Evolutionary conservation across 306 rosid species (phyloP).

Genomic region (cucumber (Cucumis sativus)): DNA sequence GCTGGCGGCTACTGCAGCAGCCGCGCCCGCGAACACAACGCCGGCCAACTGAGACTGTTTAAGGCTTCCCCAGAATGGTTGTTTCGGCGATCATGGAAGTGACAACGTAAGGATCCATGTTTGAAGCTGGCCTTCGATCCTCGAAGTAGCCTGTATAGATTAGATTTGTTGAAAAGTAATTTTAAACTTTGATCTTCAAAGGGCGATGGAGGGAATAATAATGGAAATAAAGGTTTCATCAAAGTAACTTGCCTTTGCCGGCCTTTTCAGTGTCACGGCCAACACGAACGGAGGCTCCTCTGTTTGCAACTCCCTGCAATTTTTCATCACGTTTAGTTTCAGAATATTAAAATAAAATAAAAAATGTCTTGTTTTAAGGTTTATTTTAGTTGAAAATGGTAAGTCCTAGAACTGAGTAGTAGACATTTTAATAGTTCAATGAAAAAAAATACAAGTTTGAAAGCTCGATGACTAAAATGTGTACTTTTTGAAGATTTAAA

Average conservation of each 20-base stretch:
- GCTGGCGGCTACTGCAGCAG: neutral
- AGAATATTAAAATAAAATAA: neutral
- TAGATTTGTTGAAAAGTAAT: neutral
- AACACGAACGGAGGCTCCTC: slow-evolving; percentile 43
- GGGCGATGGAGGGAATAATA: neutral
- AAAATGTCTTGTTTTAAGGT: too few relatives aligned
- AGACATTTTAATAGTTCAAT: too few relatives aligned
- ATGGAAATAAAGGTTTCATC: neutral
- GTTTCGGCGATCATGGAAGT: slow-evolving; percentile 46
- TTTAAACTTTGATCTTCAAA: neutral
- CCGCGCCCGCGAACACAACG: neutral
- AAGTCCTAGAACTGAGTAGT: too few relatives aligned
- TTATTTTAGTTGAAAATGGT: too few relatives aligned
- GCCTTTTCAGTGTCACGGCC: slow-evolving; percentile 44
- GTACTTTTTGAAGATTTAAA: too few relatives aligned
- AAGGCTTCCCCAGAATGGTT: slow-evolving; percentile 30
- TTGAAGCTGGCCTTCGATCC: slow-evolving; percentile 51
- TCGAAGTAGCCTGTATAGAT: slow-evolving; percentile 33
- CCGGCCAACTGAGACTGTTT: neutral
- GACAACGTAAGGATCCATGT: slow-evolving; percentile 40
- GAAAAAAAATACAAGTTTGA: too few relatives aligned
- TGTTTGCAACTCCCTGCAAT: slow-evolving; percentile 43
- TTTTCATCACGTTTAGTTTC: neutral
- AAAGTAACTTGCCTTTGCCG: slow-evolving; percentile 31
- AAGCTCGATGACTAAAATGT: too few relatives aligned